These are phyloP conservation scores for Penicillium janthinellum DNA, from an alignment of 2,329 filamentous ascomycete genomes.

Conservation along the genomic window DNA sequence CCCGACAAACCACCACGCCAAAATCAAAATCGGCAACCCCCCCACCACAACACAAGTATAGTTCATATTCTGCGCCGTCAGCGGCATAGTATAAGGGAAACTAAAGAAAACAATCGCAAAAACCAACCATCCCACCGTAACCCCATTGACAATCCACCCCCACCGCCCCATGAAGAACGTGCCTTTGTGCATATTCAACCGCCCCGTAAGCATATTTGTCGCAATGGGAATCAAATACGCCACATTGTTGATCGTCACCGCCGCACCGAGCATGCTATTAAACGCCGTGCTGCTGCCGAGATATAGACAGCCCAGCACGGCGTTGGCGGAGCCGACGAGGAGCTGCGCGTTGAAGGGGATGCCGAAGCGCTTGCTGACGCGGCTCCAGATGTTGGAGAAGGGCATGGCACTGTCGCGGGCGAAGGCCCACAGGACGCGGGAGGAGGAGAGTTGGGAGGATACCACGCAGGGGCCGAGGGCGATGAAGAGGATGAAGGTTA, in stretches of 20 bases:
- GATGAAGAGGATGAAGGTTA: slow-evolving; percentile 48
- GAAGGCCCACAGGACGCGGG: slow-evolving; percentile 59
- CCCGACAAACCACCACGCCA: slow-evolving; percentile 49
- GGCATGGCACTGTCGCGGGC: slow-evolving; percentile 54
- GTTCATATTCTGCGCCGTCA: slow-evolving; percentile 48
- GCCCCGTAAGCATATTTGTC: slow-evolving; percentile 49
- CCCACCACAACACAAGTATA: slow-evolving; percentile 54
- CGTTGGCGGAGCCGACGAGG: slow-evolving; percentile 52
- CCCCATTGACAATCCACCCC: slow-evolving; percentile 48
- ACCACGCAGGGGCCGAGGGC: slow-evolving; percentile 38
- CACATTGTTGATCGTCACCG: slow-evolving; percentile 48
- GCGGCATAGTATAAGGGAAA: slow-evolving; percentile 45
- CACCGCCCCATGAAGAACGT: slow-evolving; percentile 49
- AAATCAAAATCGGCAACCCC: slow-evolving; percentile 41
- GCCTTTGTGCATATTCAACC: slow-evolving; percentile 47
- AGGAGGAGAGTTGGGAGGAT: slow-evolving; percentile 31
- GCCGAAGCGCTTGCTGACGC: slow-evolving; percentile 47
- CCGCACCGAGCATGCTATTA: slow-evolving; percentile 50
- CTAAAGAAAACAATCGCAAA: slow-evolving; percentile 56
- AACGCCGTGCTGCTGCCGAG: slow-evolving; percentile 69
- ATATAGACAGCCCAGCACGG: slow-evolving; percentile 65
- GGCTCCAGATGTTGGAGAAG: slow-evolving; percentile 35
- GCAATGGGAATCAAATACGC: slow-evolving; percentile 51
- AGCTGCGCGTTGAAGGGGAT: slow-evolving; percentile 60
- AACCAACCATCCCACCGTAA: slow-evolving; percentile 51